Evolutionary conservation across 257 asterid genomes (phyloP), one percentile per base, ranked within the genome.

Genomic region (Lithospermum erythrorhizon): DNA sequence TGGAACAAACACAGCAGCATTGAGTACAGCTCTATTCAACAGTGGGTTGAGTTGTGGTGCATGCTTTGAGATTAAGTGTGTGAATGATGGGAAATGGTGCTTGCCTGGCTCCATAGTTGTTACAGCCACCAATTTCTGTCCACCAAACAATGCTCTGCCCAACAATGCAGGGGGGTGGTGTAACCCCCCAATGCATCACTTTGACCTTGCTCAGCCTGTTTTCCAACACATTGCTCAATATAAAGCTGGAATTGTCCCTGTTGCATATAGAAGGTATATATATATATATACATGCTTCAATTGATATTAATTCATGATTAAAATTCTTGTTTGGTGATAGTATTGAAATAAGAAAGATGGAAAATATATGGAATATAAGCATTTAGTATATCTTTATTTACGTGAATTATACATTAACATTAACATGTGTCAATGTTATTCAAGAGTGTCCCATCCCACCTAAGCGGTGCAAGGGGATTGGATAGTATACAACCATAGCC

Each of bases 61-160:
- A 6, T 89, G 97, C 68, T 89, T 67, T 41, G 82, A 84, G 68
- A 74, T 89, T 5, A 58, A 58, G 68, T 89, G 97, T 62, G 84
- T 55, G 8, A 61, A 58, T 22, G 82, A 70, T 13, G 54, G 66
- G 3, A 57, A 56, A 57, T 78, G 73, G 62, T 89, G 97, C 67
- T 24, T 86, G 59, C 81, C 85, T 6, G 91, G 89, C 0, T 71
- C 91, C 5, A 79, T 89, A 62, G 25, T 81, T 61, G 95, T 89
- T 2, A 89, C 97, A 0, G 95, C 95, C 21, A 89, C 97, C 24
- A 86, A 89, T 78, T 89, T 89, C 79, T 89, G 95, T 79, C 96
- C 95, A 3, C 95, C 97, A 52, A 89, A 86, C 80, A 80, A 67
- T 64, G 96, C 87, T 76, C 63, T 88, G 1, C 90, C 96, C 1